Percentiles rank a stretch among this genome's conserved stretches.
Conservation (phyloP, 192 early-diverging fungal genomes). For the Pilobolus umbonatus region DNA sequence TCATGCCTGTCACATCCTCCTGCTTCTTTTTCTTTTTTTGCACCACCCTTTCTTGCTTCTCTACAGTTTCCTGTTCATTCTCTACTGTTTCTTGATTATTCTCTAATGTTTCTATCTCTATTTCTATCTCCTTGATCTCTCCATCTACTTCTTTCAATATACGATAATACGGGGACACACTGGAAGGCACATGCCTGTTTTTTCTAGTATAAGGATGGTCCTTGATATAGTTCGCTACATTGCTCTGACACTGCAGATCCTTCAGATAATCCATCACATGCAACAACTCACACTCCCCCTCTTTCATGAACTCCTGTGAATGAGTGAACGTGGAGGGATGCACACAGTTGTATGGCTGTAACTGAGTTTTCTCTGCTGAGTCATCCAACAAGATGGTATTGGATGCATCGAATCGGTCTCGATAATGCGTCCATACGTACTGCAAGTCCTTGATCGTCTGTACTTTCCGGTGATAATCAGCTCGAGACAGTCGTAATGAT, state of each 20-base stretch:
- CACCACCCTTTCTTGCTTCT: no score
- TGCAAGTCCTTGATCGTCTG: conserved; percentile 61
- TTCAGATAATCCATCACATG: conserved; percentile 39
- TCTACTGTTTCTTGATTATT: no score
- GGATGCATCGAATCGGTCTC: conserved; percentile 29
- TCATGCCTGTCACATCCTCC: no score
- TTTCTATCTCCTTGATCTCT: no score
- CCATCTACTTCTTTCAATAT: no score
- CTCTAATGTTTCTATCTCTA: no score
- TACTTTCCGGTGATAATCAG: conserved; percentile 37
- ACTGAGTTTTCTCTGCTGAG: conserved; percentile 39
- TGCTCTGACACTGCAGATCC: conserved; percentile 25
- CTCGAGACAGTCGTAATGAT: conserved; percentile 37
- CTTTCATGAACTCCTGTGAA: neutral
- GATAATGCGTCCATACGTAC: conserved; percentile 40
- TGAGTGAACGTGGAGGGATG: conserved; percentile 35
- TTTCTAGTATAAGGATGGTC: conserved; percentile 28
- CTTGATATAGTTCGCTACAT: conserved; percentile 43
- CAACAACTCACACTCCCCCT: conserved; percentile 38
- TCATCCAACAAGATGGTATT: conserved; percentile 56
- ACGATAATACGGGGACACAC: no score
- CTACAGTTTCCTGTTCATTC: no score
- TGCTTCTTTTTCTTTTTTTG: no score
- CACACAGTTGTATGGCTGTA: conserved; percentile 48
- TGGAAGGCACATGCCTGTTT: no score